Base-by-base conservation (phyloP, 768 basidiomycete genomes). In the Lactarius sanguifluus region DNA sequence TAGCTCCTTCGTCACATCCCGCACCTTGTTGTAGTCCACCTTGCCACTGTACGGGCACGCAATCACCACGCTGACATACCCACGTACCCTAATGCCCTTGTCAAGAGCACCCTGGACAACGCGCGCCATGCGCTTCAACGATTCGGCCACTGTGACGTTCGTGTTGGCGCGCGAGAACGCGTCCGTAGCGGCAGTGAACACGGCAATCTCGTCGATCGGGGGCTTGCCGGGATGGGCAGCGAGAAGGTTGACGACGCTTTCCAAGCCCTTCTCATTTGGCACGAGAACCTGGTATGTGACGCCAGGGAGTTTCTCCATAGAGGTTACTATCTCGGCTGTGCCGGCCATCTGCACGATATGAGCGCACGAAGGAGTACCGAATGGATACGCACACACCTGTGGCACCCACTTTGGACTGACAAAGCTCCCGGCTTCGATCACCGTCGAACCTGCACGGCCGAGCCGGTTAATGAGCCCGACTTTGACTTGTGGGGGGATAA, bases 371-470 rank as follows among this genome's bases (percentile, higher is more conserved):
- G 23, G 32, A 16, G 23, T 43, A 43, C 30, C 4, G 54, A 25
- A 32, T 57, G 5, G 40, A 38, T 16, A 36, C 5, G 2, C 57
- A 72, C 76, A 65, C 68, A 87, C 94, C 85, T 96, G 94, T 0
- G 94, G 94, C 30, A 96, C 90, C 90, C 93, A 93, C 76, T 94
- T 94, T 0, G 91, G 91, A 75, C 92, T 92, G 65, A 96, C 94
- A 73, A 96, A 94, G 74, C 92, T 93, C 8, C 94, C 94, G 1
- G 86, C 85, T 76, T 96, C 94, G 70, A 96, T 88, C 64, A 80
- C 85, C 67, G 79, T 79, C 71, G 86, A 73, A 0, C 93, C 94
- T 12, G 92, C 88, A 20, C 74, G 75, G 2, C 83, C 85, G 13
- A 98, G 85, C 16, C 88, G 79, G 68, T 91, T 84, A 64, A 98